Evolutionary conservation across 2,329 filamentous ascomycete species (phyloP), one percentile per base, ranked within the genome.

Genomic region (Leptographium wingfieldii): DNA sequence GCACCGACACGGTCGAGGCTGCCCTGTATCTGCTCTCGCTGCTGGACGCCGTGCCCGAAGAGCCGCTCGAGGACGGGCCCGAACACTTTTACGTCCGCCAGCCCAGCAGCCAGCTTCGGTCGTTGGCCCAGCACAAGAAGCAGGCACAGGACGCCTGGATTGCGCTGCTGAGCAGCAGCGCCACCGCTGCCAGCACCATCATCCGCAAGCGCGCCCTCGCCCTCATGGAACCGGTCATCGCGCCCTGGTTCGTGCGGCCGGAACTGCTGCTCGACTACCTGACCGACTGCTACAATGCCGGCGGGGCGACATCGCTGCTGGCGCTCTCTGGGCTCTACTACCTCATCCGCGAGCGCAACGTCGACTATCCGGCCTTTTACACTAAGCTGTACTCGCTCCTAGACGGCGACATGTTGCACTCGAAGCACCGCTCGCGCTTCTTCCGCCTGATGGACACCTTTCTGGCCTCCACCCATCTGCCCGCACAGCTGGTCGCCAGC

Each of bases 291-390:
- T 97, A 95, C 75, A 81, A 96, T 67, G 77, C 85, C 9, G 91
- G 92, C 57, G 94, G 94, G 53, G 87, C 90, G 16, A 90, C 86
- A 55, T 92, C 94, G 5, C 79, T 99, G 5, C 80, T 96, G 25
- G 91, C 95, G 1, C 78, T 99, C 1, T 95, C 90, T 0, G 94
- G 94, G 57, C 85, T 99, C 54, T 99, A 96, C 75, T 94, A 95
- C 70, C 81, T 99, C 58, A 97, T 99, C 66, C 86, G 89, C 65
- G 84, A 94, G 70, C 89, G 90, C 69, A 99, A 99, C 70, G 80
- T 99, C 62, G 94, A 99, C 73, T 99, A 99, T 71, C 91, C 92
- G 1, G 86, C 86, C 38, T 99, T 99, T 74, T 99, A 95, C 74
- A 74, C 80, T 58, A 97, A 96, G 71, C 84, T 99, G 2, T 99